These are phyloP conservation scores for Aspergillus texensis DNA, from an alignment of 2,329 filamentous ascomycete species.

Conservation along the genomic window DNA sequence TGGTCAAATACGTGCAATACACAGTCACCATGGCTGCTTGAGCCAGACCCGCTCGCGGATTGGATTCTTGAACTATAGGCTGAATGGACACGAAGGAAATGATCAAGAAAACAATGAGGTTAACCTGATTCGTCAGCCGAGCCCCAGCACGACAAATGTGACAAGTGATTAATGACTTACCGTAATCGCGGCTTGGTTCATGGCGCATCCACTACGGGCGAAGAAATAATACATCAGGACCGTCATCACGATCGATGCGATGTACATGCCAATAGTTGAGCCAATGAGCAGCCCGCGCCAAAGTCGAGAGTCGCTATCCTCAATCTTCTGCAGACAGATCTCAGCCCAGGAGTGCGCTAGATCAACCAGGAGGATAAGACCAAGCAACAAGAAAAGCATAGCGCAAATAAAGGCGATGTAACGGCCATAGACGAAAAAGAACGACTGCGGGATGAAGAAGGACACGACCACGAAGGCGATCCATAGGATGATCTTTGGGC, in stretches of 20 bases:
- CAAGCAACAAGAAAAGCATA: constrained; percentile 90
- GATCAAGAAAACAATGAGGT: constrained; percentile 78
- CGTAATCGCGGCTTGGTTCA: constrained; percentile 96
- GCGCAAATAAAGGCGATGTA: constrained; percentile 87
- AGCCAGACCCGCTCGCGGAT: constrained; percentile 91
- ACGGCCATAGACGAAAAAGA: constrained; percentile 95
- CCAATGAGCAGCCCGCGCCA: constrained; percentile 90
- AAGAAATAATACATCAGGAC: constrained; percentile 98
- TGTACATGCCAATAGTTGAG: constrained; percentile 91
- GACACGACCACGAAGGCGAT: constrained; percentile 82
- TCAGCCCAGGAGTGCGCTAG: constrained; percentile 97
- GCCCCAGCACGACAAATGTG: constrained; percentile 6
- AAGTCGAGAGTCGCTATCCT: constrained; percentile 77
- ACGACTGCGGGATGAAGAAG: constrained; percentile 91
- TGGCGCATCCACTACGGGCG: constrained; percentile 75
- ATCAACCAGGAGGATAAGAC: constrained; percentile 89
- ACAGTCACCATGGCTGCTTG: constrained; percentile 96
- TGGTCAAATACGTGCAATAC: constrained; percentile 98
- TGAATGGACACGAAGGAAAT: constrained; percentile 87
- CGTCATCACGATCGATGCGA: constrained; percentile 89
- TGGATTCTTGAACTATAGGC: constrained; percentile 84
- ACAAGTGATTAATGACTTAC: constrained; percentile 42
- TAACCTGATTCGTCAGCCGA: constrained; percentile 57
- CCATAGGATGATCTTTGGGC: constrained; percentile 92
- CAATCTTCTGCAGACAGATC: constrained; percentile 91